Evolutionary conservation across 2,329 filamentous ascomycete species (phyloP).

Genomic region (Aureobasidium vineae): DNA sequence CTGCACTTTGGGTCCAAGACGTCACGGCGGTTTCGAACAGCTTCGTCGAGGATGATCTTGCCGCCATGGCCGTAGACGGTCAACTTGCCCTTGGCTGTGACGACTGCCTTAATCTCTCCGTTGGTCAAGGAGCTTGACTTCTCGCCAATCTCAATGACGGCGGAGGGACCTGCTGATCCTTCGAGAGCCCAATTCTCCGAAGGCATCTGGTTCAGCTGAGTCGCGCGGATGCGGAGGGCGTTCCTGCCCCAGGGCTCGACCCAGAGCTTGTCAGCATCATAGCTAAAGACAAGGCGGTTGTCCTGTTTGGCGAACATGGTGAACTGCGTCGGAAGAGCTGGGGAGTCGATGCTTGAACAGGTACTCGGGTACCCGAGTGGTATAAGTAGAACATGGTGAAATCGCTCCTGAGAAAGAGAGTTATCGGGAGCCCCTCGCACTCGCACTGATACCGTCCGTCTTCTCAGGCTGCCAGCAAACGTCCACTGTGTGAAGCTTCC

Average conservation of each 20-base stretch:
- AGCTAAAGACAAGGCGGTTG: slow-evolving; percentile 60
- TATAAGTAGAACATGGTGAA: slow-evolving; percentile 15
- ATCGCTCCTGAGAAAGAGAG: neutral
- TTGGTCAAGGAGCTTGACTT: slow-evolving; percentile 46
- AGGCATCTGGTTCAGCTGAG: slow-evolving; percentile 42
- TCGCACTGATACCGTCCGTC: neutral
- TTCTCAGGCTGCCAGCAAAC: neutral
- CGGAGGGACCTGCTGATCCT: slow-evolving; percentile 23
- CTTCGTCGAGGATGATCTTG: slow-evolving; percentile 54
- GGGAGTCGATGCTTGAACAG: neutral
- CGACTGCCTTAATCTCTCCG: slow-evolving; percentile 50
- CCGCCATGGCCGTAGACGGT: slow-evolving; percentile 47
- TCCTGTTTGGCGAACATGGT: slow-evolving; percentile 47
- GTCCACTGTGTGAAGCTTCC: neutral
- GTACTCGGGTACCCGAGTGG: neutral
- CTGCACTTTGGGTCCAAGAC: slow-evolving; percentile 58
- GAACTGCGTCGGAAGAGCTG: neutral
- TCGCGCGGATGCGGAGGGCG: slow-evolving; percentile 51
- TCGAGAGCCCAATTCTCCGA: slow-evolving; percentile 46
- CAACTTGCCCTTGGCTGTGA: slow-evolving; percentile 53
- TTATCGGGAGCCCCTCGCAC: neutral
- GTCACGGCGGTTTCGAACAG: slow-evolving; percentile 52
- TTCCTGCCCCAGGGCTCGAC: slow-evolving; percentile 53
- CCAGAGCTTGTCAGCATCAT: slow-evolving; percentile 51
- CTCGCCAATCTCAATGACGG: slow-evolving; percentile 35